phyloP scores from a whole-genome alignment of 495 filamentous ascomycete genomes.

The Talaromyces stipitatus region DNA sequence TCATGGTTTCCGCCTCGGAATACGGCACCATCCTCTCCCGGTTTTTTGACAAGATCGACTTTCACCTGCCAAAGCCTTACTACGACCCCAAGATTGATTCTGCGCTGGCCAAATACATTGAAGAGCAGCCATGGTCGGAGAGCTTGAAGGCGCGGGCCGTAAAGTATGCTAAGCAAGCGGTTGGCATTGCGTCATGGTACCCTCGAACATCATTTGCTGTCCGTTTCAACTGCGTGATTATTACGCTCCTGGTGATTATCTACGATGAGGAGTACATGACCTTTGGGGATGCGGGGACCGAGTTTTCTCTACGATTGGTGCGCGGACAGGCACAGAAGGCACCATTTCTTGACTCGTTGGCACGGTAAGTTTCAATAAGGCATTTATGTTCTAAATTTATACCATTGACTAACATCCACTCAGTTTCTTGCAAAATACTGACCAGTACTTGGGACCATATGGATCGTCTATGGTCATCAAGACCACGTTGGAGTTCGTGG shows the following conservation, averaged over 20 bases:
- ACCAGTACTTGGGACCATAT: not conserved
- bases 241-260: not conserved
- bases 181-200: not conserved
- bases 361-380: not conserved
- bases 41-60: not conserved
- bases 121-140: not conserved
- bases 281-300: not conserved
- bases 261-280: not conserved
- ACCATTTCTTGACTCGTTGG: not conserved
- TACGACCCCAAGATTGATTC: not conserved
- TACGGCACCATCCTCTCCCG: not conserved
- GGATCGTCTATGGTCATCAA: not conserved
- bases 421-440: not conserved
- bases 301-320: not conserved
- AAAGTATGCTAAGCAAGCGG: not conserved
- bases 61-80: not conserved
- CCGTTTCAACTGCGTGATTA: not conserved
- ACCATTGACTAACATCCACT: not conserved
- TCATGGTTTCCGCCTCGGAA: not conserved
- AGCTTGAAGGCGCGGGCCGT: not conserved
- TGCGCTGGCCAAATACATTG: not conserved
- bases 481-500: slow-evolving; percentile 6
- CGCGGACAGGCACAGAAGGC: not conserved
- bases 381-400: not conserved
- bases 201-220: not conserved